Evolutionary conservation across 148 eudicot genomes (phyloP).

Genomic region (Rheum nobile): DNA sequence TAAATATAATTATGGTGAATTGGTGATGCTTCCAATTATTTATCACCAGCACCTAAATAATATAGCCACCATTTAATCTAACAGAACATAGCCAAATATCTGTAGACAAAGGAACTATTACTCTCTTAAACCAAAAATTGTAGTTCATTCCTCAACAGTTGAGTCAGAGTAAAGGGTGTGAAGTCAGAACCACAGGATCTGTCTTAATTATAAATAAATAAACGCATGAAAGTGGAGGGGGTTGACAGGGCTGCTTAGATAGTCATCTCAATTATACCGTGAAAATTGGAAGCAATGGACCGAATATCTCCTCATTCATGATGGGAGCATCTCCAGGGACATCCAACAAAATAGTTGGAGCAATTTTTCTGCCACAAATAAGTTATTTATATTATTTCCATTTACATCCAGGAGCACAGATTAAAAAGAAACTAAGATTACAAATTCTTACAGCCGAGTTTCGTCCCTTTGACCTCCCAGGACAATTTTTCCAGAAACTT

Average conservation of each 20-base stretch:
- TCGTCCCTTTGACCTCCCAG: constrained; percentile 47
- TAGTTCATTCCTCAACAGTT: background rate
- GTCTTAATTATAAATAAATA: background rate
- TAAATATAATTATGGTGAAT: background rate
- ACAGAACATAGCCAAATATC: background rate
- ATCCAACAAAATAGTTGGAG: constrained; percentile 55
- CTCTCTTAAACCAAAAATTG: background rate
- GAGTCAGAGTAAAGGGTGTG: background rate
- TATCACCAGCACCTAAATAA: background rate
- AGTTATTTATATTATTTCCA: background rate
- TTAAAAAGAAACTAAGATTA: constrained; percentile 1
- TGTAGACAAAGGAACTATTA: background rate
- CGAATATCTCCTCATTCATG: constrained; percentile 67
- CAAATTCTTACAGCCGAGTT: constrained; percentile 26
- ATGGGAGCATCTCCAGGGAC: constrained; percentile 46
- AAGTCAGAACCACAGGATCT: background rate
- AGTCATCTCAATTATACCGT: constrained; percentile 16
- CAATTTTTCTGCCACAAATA: constrained; percentile 34
- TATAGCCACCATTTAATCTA: background rate
- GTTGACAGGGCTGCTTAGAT: background rate
- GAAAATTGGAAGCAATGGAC: constrained; percentile 63
- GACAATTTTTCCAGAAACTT: constrained; percentile 36
- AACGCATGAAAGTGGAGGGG: background rate
- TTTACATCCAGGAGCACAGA: background rate
- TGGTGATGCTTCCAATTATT: background rate